Conservation (phyloP, 192 early-diverging fungal species). For the Chytriomyces confervae region DNA sequence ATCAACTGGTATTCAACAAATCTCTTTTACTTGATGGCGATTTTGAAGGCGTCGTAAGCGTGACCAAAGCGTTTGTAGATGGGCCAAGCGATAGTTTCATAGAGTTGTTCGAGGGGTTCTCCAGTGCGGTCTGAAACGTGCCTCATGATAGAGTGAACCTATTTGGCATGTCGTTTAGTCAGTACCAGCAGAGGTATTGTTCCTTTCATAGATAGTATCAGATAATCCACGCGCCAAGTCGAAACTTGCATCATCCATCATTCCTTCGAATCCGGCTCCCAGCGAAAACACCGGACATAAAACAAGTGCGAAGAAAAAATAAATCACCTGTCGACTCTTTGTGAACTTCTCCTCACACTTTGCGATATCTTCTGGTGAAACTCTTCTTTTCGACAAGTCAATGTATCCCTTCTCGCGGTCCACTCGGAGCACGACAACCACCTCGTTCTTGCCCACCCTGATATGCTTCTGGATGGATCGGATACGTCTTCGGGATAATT, state of each 20-base stretch:
- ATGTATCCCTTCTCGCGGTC: conserved; percentile 99
- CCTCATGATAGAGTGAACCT: conserved; percentile 80
- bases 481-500: conserved; percentile 93
- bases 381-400: conserved; percentile 95
- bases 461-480: conserved; percentile 95
- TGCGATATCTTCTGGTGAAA: conserved; percentile 83
- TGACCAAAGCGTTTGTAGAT: conserved; percentile 95
- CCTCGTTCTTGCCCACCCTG: conserved; percentile 89
- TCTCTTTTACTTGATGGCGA: conserved; percentile 76
- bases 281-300: background rate
- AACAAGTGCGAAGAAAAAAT: background rate
- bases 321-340: conserved; percentile 82
- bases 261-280: background rate
- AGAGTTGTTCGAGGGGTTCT: conserved; percentile 81
- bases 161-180: background rate
- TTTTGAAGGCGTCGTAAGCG: conserved; percentile 96
- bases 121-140: conserved; percentile 88
- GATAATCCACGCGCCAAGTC: background rate
- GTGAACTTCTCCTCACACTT: conserved; percentile 93
- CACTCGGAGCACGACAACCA: conserved; percentile 91
- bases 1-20: conserved; percentile 12
- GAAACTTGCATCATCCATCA: background rate
- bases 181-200: conserved; percentile 32
- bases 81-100: conserved; percentile 88
- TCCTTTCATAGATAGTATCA: no score